Evolutionary conservation across 495 filamentous ascomycete species (phyloP).

Genomic region (Pseudotulostoma volvatum): DNA sequence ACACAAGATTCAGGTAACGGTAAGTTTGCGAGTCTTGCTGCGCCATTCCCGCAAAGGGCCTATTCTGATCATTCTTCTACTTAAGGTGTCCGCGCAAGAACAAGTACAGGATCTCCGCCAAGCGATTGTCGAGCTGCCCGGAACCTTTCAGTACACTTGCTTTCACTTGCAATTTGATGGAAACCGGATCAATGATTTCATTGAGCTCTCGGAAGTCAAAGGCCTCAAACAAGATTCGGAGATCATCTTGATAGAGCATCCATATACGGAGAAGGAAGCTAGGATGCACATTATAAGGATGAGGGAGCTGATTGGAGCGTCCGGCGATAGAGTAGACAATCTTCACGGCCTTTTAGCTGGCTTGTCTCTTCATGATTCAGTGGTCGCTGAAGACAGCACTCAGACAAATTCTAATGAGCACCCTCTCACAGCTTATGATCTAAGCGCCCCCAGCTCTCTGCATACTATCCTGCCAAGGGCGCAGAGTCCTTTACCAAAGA

Average conservation of each 20-base stretch:
- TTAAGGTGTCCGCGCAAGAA: slow-evolving; percentile 77
- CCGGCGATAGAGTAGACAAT: slow-evolving; percentile 73
- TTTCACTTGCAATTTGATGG: slow-evolving; percentile 90
- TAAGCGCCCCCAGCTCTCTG: slow-evolving; percentile 48
- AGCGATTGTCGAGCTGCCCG: slow-evolving; percentile 86
- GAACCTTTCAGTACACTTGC: slow-evolving; percentile 91
- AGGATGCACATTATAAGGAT: slow-evolving; percentile 84
- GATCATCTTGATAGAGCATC: slow-evolving; percentile 75
- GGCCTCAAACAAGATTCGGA: slow-evolving; percentile 58
- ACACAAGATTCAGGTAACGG: slow-evolving; percentile 69
- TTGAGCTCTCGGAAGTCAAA: slow-evolving; percentile 82
- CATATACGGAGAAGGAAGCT: slow-evolving; percentile 97
- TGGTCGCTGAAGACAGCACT: slow-evolving; percentile 34
- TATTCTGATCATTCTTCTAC: slow-evolving; percentile 8
- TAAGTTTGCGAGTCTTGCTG: slow-evolving; percentile 24
- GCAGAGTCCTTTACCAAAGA: slow-evolving; percentile 57
- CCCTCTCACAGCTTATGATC: slow-evolving; percentile 52
- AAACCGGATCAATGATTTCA: slow-evolving; percentile 80
- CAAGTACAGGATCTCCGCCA: slow-evolving; percentile 96
- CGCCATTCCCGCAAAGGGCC: too few species aligned
- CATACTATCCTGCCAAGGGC: slow-evolving; percentile 52
- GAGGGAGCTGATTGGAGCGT: slow-evolving; percentile 80
- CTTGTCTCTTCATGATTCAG: slow-evolving; percentile 66
- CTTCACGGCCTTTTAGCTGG: slow-evolving; percentile 83
- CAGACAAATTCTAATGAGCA: slow-evolving; percentile 31